Base-by-base conservation (phyloP, 305 asterid species). In the Fraxinus xanthoxyloides region DNA sequence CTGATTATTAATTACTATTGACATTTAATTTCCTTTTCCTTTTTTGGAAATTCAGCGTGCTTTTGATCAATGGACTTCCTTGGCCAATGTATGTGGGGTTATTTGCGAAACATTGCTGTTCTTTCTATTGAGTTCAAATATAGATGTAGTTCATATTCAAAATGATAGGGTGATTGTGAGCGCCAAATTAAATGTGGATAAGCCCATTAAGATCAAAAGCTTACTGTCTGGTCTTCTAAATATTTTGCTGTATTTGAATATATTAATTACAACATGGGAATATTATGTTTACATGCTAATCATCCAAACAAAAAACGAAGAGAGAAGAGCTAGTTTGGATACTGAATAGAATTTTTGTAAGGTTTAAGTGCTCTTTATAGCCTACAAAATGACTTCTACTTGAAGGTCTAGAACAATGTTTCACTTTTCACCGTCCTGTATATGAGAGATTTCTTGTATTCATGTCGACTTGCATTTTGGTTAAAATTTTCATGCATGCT, bases 101-200 rank as follows among this genome's bases (percentile, higher is more conserved):
- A 31, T 15, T 32, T 69, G 23, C 38, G 26, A 72, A 48, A 24
- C 75, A 69, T 17, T 32, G 15, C 30, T 8, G 48, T 72, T 72
- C 77, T 72, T 72, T 72, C 5, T 19, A 6, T 23, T 30, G 51
- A 54, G 12, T 36, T 80, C 32, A 77, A 30, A 40, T 65, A 31
- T 84, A 19, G 35, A 32, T 59, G 48, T 78, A 69, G 79, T 56
- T 80, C 65, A 56, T 78, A 28, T 28, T 75, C 76, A 73, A 24
- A 72, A 72, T 72, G 76, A n/a, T 35, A 31, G 26, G 51, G 40
- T 69, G 75, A 32, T 7, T 2, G 2, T 8, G 43, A 72, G 46
- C 2, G 38, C 32, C 46, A 31, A 72, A 72, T 72, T 21, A 72
- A 72, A 69, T 69, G 75, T 72, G 76, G 43, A 70, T 31, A 70